These are phyloP conservation scores for Perkinsus marinus DNA, from an alignment of 169 alveolate species.

Conservation along the genomic window DNA sequence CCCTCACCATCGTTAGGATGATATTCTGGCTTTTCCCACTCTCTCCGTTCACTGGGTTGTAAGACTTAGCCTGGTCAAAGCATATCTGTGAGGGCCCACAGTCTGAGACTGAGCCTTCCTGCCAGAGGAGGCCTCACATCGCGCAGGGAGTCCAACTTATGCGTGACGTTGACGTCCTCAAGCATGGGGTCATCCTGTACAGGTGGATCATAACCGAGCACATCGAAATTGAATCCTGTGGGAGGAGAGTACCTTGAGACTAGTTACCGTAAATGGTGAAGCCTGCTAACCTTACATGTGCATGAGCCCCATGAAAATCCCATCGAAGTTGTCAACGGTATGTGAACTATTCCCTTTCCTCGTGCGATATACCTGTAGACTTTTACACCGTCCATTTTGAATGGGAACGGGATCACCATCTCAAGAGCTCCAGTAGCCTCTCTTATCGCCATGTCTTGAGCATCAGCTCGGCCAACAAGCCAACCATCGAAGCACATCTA, in stretches of 20 bases:
- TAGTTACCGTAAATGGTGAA: neutral
- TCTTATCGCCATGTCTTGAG: conserved; percentile 36
- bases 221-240: conserved; percentile 24
- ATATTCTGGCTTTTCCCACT: neutral
- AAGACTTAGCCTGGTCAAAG: neutral
- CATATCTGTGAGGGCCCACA: neutral
- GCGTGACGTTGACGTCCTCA: conserved; percentile 12
- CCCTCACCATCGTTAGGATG: neutral
- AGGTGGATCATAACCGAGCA: neutral
- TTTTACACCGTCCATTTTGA: neutral
- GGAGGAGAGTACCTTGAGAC: conserved; percentile 25
- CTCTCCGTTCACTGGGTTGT: neutral
- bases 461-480: conserved; percentile 53
- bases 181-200: conserved; percentile 7
- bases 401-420: conserved; percentile 30
- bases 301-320: neutral
- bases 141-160: neutral
- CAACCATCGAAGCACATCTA: conserved; percentile 56
- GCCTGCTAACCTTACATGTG: neutral
- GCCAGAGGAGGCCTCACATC: no score
- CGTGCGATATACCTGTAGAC: neutral
- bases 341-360: neutral
- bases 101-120: no score
- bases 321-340: neutral
- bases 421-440: conserved; percentile 35